Base-by-base conservation (phyloP, 2,329 filamentous ascomycete species). In the Curvularia lunata region DNA sequence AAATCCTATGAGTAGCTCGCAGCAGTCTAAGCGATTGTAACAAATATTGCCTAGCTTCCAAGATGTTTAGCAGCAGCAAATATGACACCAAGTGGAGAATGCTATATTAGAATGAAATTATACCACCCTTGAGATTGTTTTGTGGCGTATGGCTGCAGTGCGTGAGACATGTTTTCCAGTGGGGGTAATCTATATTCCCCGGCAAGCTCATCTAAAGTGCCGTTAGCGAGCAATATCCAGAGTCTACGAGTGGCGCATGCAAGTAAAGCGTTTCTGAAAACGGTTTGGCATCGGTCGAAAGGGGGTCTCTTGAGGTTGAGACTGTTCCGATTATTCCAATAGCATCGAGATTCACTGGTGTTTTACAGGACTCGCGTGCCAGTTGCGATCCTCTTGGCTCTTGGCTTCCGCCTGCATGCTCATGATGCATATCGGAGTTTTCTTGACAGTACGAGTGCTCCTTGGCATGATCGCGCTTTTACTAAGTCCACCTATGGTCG, bases 61-160 rank as follows among this genome's bases (percentile, higher is more conserved):
- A 46, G 48, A 18, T 30, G 8, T 41, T 43, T 38, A n/a, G 30
- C 32, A 10, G 9, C 41, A 38, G 34, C 3, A 2, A 27, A 16
- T 41, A 16, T 23, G 25, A 41, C 23, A 27, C 34, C 18, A 34
- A 18, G 50, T 54, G n/a, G 55, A 61, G 34, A 49, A 49, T 21
- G 16, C 58, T 54, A 63, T 61, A 67, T 66, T 62, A 48, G 45
- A 5, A 45, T 47, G 49, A 67, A 63, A 67, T 66, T 63, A 42
- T 48, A 40, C 19, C 45, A 25, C 9, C 23, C 46, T 27, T 43
- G 18, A 45, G 52, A 48, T 21, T 49, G 45, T 57, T 48, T 46
- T 48, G 38, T 48, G 55, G 48, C 54, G 45, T 52, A 16, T 3
- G 21, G 19, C 9, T 9, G 30, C 5, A 25, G 42, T 27, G 42